Percentiles rank a stretch among this genome's conserved stretches.
phyloP scores from a whole-genome alignment of 768 basidiomycete species.

The Tephrocybe rancida region DNA sequence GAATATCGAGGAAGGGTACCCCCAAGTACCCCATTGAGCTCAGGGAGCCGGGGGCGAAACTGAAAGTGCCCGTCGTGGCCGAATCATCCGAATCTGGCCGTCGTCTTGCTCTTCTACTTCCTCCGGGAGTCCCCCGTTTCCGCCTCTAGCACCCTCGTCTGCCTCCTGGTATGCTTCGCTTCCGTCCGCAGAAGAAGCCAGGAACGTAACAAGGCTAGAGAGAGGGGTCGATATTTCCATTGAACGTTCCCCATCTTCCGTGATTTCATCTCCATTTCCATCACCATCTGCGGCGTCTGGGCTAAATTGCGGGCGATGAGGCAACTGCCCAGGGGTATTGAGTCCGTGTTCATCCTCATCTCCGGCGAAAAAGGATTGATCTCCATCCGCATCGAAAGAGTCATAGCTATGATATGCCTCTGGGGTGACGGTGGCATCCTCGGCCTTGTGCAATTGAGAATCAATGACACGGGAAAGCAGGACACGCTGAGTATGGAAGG shows the following conservation, averaged over 20 bases:
- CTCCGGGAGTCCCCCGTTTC: background rate
- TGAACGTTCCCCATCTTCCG: conserved; percentile 19
- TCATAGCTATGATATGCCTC: background rate
- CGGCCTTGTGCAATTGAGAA: conserved; percentile 6
- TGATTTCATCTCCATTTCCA: background rate
- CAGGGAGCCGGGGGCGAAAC: background rate
- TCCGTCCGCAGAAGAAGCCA: background rate
- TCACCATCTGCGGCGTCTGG: too few species aligned
- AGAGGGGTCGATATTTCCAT: conserved; percentile 21
- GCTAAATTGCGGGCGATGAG: background rate
- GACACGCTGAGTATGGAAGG: conserved; percentile 32
- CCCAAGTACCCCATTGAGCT: too few species aligned
- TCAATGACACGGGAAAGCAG: conserved; percentile 18
- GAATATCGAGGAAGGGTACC: too few species aligned
- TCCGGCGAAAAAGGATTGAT: background rate
- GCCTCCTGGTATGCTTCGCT: background rate
- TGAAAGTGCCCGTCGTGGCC: background rate
- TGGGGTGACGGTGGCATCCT: background rate
- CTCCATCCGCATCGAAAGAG: background rate
- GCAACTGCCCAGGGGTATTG: background rate
- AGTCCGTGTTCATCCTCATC: background rate
- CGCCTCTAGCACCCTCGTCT: background rate
- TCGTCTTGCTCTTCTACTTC: background rate
- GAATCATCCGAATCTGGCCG: conserved; percentile 10
- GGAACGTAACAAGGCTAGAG: conserved; percentile 3